A percentile compares a stretch with the other conserved stretches of the same genome.
Evolutionary conservation across 2,329 filamentous ascomycete genomes (phyloP).

Genomic region (Pseudogymnoascus verrucosus): DNA sequence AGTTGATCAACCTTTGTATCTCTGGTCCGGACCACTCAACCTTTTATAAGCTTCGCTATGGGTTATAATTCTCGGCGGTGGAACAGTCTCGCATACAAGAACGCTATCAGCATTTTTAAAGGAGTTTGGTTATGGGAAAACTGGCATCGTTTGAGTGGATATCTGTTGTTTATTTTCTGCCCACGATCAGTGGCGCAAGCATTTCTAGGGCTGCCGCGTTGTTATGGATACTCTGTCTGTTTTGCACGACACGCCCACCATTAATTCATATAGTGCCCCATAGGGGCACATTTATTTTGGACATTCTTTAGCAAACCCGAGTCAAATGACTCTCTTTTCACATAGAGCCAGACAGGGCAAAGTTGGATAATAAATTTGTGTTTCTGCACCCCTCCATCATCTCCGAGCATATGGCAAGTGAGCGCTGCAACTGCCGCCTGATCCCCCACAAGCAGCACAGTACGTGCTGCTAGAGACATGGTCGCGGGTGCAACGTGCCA

Average conservation of each 20-base stretch:
- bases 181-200: neutral
- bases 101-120: neutral
- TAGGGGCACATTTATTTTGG: constrained; percentile 1
- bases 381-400: neutral
- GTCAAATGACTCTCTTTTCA: neutral
- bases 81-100: neutral
- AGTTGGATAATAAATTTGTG: constrained; percentile 3
- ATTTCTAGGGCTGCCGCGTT: neutral
- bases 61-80: neutral
- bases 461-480: neutral
- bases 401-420: neutral
- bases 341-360: neutral
- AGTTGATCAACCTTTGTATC: neutral
- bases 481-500: neutral
- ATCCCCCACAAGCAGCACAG: neutral
- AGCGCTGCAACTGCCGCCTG: neutral
- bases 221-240: neutral
- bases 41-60: neutral
- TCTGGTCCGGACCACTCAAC: neutral
- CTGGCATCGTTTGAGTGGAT: neutral
- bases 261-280: neutral
- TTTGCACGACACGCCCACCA: neutral
- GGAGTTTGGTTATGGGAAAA: constrained; percentile 3
- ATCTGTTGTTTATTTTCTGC: neutral
- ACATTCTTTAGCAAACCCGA: constrained; percentile 1